A percentile compares a stretch with the other conserved stretches of the same genome.
Evolutionary conservation across 179 eudicot species (phyloP).

Genomic region (Silene noctiflora): DNA sequence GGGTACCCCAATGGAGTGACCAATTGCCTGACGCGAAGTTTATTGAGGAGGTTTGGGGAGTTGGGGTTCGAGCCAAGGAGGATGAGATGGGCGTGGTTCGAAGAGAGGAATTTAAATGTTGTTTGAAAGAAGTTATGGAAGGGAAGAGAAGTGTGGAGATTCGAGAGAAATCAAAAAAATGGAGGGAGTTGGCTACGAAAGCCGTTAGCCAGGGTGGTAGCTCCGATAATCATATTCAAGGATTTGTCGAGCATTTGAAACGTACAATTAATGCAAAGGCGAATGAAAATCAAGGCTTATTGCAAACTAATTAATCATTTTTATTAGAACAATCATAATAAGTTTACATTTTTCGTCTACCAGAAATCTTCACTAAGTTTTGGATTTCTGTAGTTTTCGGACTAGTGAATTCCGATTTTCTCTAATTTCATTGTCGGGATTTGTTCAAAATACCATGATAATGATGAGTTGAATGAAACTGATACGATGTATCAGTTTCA

Average conservation of each 20-base stretch:
- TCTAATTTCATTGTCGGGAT: no score
- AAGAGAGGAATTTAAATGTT: slow-evolving; percentile 28
- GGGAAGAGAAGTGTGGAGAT: slow-evolving; percentile 36
- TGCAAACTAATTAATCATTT: slow-evolving; percentile 11
- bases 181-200: slow-evolving; percentile 38
- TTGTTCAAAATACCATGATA: no score
- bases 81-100: slow-evolving; percentile 36
- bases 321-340: neutral
- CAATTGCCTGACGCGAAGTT: slow-evolving; percentile 51
- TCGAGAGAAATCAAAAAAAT: slow-evolving; percentile 28
- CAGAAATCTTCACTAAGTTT: no score
- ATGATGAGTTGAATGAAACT: no score
- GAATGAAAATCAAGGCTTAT: neutral
- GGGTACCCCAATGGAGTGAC: slow-evolving; percentile 51
- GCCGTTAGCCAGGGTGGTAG: slow-evolving; percentile 44
- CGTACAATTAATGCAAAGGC: slow-evolving; percentile 1
- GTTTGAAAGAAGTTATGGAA: slow-evolving; percentile 42
- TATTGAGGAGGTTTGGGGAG: slow-evolving; percentile 48
- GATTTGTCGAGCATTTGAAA: slow-evolving; percentile 31
- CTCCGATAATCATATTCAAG: slow-evolving; percentile 34
- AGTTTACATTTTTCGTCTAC: no score
- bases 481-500: no score
- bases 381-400: no score
- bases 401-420: no score
- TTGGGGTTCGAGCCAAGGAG: slow-evolving; percentile 46